Evolutionary conservation across 768 basidiomycete species (phyloP).

Genomic region (Tylopilus cervinicoccineus): DNA sequence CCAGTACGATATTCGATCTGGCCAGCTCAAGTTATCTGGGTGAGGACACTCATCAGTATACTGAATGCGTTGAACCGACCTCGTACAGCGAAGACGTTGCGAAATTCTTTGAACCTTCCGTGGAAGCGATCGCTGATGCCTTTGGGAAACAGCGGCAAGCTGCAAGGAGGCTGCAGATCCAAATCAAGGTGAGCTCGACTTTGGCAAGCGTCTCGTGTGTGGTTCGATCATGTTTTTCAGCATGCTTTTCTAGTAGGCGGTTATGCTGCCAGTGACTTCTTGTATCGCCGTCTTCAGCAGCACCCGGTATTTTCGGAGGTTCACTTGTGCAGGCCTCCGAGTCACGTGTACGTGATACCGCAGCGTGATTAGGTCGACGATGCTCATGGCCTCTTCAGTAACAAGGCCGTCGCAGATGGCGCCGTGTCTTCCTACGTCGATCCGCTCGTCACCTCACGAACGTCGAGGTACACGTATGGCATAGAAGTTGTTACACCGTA

Average conservation of each 20-base stretch:
- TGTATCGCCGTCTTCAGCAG: constrained; percentile 39
- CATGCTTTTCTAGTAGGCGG: constrained; percentile 50
- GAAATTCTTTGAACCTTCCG: constrained; percentile 40
- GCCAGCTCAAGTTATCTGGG: constrained; percentile 37
- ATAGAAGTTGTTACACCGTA: constrained; percentile 26
- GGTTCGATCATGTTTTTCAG: constrained; percentile 7
- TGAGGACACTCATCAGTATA: constrained; percentile 10
- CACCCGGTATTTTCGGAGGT: constrained; percentile 34
- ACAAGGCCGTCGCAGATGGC: constrained; percentile 5
- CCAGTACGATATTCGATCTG: constrained; percentile 32
- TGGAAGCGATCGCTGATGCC: constrained; percentile 33
- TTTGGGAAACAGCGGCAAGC: constrained; percentile 28
- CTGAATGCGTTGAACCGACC: neutral
- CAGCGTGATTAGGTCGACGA: neutral
- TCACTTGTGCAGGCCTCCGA: constrained; percentile 44
- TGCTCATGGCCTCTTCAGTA: constrained; percentile 1
- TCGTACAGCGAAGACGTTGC: constrained; percentile 32
- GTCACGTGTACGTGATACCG: constrained; percentile 39
- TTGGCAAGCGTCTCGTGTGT: neutral
- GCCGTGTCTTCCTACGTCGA: constrained; percentile 33
- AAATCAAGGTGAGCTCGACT: constrained; percentile 17
- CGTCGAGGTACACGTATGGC: constrained; percentile 41
- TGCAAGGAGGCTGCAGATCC: constrained; percentile 19
- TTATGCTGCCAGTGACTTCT: constrained; percentile 45
- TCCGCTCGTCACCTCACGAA: constrained; percentile 41